These are phyloP conservation scores for Pseudoneurospora amorphoporcata DNA, from an alignment of 495 filamentous ascomycete genomes.

Conservation along the genomic window DNA sequence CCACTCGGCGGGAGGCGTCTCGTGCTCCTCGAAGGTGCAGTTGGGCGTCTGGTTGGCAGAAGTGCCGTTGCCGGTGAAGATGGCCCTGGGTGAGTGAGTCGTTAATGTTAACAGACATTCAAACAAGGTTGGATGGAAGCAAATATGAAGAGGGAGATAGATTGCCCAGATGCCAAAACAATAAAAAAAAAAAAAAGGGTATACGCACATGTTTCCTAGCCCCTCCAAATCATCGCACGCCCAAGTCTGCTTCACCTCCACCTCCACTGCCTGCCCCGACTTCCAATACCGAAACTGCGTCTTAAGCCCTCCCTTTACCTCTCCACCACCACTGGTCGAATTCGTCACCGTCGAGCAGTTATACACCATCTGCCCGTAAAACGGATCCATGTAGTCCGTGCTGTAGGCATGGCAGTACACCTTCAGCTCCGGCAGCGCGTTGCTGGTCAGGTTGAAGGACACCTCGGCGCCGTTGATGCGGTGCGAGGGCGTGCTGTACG, in stretches of 20 bases:
- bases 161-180: no score
- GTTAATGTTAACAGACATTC: background rate
- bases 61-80: background rate
- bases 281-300: background rate
- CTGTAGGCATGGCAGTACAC: background rate
- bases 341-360: background rate
- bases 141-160: no score
- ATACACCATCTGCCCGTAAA: background rate
- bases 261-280: background rate
- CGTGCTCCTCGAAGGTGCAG: background rate
- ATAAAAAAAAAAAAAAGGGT: no score
- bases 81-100: background rate
- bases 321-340: background rate
- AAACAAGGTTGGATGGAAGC: no score
- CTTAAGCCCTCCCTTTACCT: background rate
- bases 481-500: conserved; percentile 6
- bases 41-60: background rate
- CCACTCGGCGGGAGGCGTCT: background rate
- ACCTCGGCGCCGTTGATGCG: conserved; percentile 3
- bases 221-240: background rate
- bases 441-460: conserved; percentile 11
- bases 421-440: background rate
- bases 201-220: no score
- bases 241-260: background rate
- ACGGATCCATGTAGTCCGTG: background rate